Evolutionary conservation across 306 rosid genomes (phyloP), one percentile per base, ranked within the genome.

Genomic region (Quercus bicolor): DNA sequence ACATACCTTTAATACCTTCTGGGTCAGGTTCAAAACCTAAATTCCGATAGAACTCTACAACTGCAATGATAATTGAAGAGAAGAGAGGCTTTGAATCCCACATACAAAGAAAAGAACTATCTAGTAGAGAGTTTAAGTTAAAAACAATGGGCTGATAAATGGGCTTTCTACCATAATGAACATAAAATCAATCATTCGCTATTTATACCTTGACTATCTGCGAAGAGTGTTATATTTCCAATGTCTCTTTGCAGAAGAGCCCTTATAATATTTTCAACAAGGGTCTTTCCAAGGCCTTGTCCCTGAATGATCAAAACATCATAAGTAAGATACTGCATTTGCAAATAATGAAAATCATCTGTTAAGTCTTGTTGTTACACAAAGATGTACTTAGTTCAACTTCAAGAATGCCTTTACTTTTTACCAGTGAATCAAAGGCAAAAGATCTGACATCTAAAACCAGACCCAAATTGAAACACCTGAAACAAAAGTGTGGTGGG

Each of bases 1-100:
- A 91, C 99, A 95, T 93, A 79, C 97, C 99, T 87, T 95, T 89
- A 65, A 95, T 93, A 75, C 99, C 99, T 88, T 91, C 99, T 0
- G 98, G 99, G 77, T 95, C 99, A 54, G 98, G 86, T 87, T 95
- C 91, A 74, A 95, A 95, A 51, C 99, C 98, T 79, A 95, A 84
- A 85, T 95, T 93, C 81, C 87, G 88, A 78, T 95, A 95, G 62
- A 93, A 95, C 43, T 95, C 97, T 77, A 95, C 93, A 59, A 91
- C 99, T 95, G 98, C 89, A 86, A 79, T 14, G 72, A 72, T 68
- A 80, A 83, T 14, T 54, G 24, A 77, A 69, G 79, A 76, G 52
- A 80, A 52, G 73, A 81, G 16, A 81, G 29, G 52, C 45, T 24
- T 40, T 23, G 52, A 56, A 72, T 15, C 40, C 40, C 31, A 75